phyloP scores from a whole-genome alignment of 2,329 filamentous ascomycete genomes.

The Trichoderma pleuroti region DNA sequence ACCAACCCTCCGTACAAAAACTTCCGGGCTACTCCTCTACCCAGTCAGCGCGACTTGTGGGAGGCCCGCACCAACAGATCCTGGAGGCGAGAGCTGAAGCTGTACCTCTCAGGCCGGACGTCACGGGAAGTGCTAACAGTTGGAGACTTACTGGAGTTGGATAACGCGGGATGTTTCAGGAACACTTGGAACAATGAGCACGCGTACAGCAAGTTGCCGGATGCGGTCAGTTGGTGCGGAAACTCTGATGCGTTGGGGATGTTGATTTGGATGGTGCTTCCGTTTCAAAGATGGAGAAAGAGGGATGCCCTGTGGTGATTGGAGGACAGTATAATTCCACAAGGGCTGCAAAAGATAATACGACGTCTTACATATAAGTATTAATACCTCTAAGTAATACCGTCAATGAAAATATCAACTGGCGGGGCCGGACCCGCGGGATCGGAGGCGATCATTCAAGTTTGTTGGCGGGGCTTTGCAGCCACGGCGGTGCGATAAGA shows the following conservation, averaged over 20 bases:
- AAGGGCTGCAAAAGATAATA: neutral
- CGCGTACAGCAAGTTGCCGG: neutral
- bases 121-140: neutral
- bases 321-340: neutral
- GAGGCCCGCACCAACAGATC: constrained; percentile 5
- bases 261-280: constrained; percentile 5
- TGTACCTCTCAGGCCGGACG: neutral
- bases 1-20: constrained; percentile 6
- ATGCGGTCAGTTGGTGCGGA: constrained; percentile 6
- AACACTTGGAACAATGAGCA: neutral
- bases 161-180: neutral
- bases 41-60: neutral
- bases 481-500: constrained; percentile 7
- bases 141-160: neutral
- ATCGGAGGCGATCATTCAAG: neutral
- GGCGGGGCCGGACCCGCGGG: too few relatives aligned
- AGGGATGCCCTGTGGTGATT: neutral
- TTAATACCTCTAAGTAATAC: too few relatives aligned
- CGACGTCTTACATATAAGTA: too few relatives aligned
- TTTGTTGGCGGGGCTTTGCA: neutral
- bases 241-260: constrained; percentile 7
- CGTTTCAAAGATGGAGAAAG: neutral
- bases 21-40: neutral
- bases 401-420: too few relatives aligned
- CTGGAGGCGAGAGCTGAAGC: constrained; percentile 3